Conservation (phyloP, 768 basidiomycete genomes). For the Lactarius evosmus region DNA sequence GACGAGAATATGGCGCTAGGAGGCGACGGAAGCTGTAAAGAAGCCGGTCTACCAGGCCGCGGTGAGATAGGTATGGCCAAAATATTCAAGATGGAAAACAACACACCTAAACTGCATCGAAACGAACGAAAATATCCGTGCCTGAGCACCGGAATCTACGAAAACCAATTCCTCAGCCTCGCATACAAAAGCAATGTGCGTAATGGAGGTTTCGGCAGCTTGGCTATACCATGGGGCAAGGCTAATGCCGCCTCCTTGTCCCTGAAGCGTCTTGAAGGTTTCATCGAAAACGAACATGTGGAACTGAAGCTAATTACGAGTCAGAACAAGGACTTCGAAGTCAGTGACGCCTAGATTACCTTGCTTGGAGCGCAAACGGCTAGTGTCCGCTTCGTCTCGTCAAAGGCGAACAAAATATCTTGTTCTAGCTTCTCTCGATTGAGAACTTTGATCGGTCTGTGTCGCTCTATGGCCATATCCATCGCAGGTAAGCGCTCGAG, state of each 20-base stretch:
- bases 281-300: constrained; percentile 51
- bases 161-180: constrained; percentile 54
- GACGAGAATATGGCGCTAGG: constrained; percentile 43
- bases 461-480: too few species aligned
- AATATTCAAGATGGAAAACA: background rate
- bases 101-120: constrained; percentile 52
- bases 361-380: constrained; percentile 43
- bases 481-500: constrained; percentile 11
- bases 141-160: constrained; percentile 43
- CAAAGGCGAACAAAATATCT: constrained; percentile 45
- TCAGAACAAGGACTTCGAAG: too few species aligned
- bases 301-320: too few species aligned
- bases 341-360: too few species aligned
- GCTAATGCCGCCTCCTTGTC: constrained; percentile 40
- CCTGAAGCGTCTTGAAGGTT: constrained; percentile 39
- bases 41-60: constrained; percentile 41
- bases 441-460: constrained; percentile 30
- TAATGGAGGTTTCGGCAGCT: constrained; percentile 32
- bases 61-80: background rate
- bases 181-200: constrained; percentile 41
- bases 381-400: constrained; percentile 51
- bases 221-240: constrained; percentile 44
- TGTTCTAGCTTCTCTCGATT: constrained; percentile 46
- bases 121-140: constrained; percentile 51
- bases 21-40: constrained; percentile 37